Evolutionary conservation across 345 rosid species (phyloP).

Genomic region (Aethionema arabicum): DNA sequence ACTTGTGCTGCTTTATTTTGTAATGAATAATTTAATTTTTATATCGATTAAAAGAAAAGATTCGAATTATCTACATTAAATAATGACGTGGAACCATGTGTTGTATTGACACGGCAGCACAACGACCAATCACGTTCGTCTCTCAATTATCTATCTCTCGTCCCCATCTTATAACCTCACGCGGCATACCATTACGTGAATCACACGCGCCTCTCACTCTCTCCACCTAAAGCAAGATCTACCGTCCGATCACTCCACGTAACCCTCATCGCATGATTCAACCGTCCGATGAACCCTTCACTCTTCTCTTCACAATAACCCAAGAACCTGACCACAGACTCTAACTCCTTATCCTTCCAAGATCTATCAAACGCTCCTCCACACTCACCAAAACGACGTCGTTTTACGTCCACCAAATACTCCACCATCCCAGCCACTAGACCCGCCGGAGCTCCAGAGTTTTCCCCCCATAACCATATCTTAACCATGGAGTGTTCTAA

Average conservation of each 20-base stretch:
- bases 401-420: slow-evolving; percentile 33
- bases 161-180: slow-evolving; percentile 12
- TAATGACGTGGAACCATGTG: slow-evolving; percentile 35
- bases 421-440: slow-evolving; percentile 52
- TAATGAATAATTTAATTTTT: no score
- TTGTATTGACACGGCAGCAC: slow-evolving; percentile 17
- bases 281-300: slow-evolving; percentile 52
- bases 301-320: slow-evolving; percentile 37
- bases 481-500: slow-evolving; percentile 49
- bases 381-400: not conserved
- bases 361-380: not conserved
- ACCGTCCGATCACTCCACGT: slow-evolving; percentile 45
- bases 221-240: slow-evolving; percentile 26
- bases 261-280: slow-evolving; percentile 44
- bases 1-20: no score
- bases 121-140: slow-evolving; percentile 31
- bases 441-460: slow-evolving; percentile 45
- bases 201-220: slow-evolving; percentile 34
- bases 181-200: slow-evolving; percentile 25
- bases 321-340: slow-evolving; percentile 37
- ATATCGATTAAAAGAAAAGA: not conserved
- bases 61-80: slow-evolving; percentile 9
- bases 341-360: slow-evolving; percentile 34
- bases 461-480: slow-evolving; percentile 52
- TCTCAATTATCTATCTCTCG: slow-evolving; percentile 26